A percentile compares a stretch with the other conserved stretches of the same genome.
These are phyloP conservation scores for Phialocephala subalpina DNA, from an alignment of 2,329 filamentous ascomycete species.

Conservation along the genomic window DNA sequence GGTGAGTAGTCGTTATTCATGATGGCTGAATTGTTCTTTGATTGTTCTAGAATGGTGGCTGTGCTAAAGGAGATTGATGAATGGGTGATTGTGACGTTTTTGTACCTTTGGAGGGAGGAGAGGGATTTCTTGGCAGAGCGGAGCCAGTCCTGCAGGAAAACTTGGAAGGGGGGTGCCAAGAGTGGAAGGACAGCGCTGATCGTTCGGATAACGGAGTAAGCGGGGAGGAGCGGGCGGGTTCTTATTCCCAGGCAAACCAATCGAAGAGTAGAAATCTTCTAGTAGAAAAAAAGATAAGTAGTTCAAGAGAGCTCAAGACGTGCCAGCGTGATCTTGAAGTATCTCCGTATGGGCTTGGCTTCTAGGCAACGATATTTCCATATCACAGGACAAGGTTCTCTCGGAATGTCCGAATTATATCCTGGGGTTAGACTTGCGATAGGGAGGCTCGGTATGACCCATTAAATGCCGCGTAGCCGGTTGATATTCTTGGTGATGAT, in stretches of 20 bases:
- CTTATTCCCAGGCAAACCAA: too few relatives aligned
- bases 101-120: background rate
- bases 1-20: background rate
- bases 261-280: too few relatives aligned
- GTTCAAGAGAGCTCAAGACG: background rate
- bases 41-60: background rate
- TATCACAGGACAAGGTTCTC: background rate
- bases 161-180: slow-evolving; percentile 4
- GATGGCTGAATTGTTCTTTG: background rate
- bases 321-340: background rate
- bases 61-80: background rate
- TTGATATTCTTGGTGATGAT: background rate
- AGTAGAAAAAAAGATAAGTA: too few relatives aligned
- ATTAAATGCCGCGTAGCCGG: slow-evolving; percentile 1
- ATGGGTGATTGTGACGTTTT: too few relatives aligned
- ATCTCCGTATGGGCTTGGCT: background rate
- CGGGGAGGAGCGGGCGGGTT: too few relatives aligned
- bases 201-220: background rate
- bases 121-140: slow-evolving; percentile 4
- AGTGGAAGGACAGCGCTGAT: background rate
- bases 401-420: background rate
- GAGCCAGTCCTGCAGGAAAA: background rate
- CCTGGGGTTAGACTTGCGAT: background rate
- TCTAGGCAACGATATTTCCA: background rate
- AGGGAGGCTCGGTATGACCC: background rate